A percentile compares a stretch with the other conserved stretches of the same genome.
These are phyloP conservation scores for Pseudocercospora cruenta DNA, from an alignment of 2,329 filamentous ascomycete genomes.

Conservation along the genomic window DNA sequence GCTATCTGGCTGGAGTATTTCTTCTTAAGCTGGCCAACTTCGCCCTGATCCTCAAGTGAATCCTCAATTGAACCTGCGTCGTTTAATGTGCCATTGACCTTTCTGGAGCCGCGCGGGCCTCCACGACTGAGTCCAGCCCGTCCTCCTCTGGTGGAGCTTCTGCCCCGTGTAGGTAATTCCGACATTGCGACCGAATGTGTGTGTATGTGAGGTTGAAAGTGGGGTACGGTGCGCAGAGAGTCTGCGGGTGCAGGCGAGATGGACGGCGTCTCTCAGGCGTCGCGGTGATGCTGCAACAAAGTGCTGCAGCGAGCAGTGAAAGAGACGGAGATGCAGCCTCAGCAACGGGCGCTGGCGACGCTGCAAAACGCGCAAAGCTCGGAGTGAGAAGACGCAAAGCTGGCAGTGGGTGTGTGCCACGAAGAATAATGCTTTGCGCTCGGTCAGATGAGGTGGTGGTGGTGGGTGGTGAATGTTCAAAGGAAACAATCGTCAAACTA, in stretches of 20 bases:
- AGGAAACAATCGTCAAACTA: not conserved
- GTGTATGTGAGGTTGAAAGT: not conserved
- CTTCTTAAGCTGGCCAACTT: conserved; percentile 90
- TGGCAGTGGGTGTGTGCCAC: not conserved
- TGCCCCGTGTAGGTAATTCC: conserved; percentile 86
- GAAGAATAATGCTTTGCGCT: not conserved
- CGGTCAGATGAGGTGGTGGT: not conserved
- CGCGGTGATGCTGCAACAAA: not conserved
- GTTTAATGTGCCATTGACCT: conserved; percentile 59
- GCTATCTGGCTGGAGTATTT: conserved; percentile 78
- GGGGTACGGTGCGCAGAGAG: not conserved
- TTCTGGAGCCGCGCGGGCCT: conserved; percentile 47
- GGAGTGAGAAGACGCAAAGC: not conserved
- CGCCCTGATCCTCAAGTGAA: conserved; percentile 78
- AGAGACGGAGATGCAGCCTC: not conserved
- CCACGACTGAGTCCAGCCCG: conserved; percentile 67
- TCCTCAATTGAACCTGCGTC: conserved; percentile 67
- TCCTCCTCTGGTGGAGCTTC: conserved; percentile 86
- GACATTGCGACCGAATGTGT: conserved; percentile 67
- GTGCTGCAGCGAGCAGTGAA: not conserved
- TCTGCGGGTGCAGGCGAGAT: not conserved
- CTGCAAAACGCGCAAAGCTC: not conserved
- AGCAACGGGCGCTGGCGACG: not conserved
- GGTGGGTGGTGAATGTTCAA: not conserved
- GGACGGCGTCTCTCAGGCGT: not conserved